Evolutionary conservation across 2,329 filamentous ascomycete genomes (phyloP).

Genomic region (Aureobasidium sp.): DNA sequence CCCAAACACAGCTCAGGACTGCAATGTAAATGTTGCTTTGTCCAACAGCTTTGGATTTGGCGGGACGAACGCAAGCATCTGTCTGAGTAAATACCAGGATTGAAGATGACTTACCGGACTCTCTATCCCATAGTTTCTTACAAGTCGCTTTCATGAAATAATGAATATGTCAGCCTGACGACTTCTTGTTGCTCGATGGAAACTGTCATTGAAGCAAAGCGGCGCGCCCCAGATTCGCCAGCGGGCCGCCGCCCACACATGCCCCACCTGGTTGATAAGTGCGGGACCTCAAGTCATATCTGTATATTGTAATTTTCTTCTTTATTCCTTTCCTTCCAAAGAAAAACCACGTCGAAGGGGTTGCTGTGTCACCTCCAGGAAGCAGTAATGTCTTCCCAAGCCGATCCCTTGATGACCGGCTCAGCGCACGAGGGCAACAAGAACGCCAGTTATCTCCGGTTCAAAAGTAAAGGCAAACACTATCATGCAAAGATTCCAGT

Average conservation of each 20-base stretch:
- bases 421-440: slow-evolving; percentile 4
- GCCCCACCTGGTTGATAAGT: slow-evolving; percentile 8
- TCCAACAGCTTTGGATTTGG: slow-evolving; percentile 98
- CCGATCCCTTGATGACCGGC: background rate
- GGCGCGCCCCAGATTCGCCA: background rate
- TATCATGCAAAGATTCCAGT: slow-evolving; percentile 48
- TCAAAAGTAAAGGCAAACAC: slow-evolving; percentile 31
- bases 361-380: background rate
- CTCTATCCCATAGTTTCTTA: background rate
- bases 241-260: background rate
- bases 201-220: background rate
- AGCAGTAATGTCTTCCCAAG: background rate
- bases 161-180: background rate
- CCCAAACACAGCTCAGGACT: slow-evolving; percentile 60
- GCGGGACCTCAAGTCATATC: background rate
- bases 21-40: slow-evolving; percentile 62
- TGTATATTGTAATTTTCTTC: background rate
- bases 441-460: slow-evolving; percentile 7
- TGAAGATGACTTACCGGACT: background rate
- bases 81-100: slow-evolving; percentile 50
- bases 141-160: background rate
- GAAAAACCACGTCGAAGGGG: background rate
- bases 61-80: slow-evolving; percentile 86
- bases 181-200: background rate
- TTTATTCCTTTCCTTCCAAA: background rate